Evolutionary conservation across 768 basidiomycete genomes (phyloP), one percentile per base, ranked within the genome.

Genomic region (Suillus lakei): DNA sequence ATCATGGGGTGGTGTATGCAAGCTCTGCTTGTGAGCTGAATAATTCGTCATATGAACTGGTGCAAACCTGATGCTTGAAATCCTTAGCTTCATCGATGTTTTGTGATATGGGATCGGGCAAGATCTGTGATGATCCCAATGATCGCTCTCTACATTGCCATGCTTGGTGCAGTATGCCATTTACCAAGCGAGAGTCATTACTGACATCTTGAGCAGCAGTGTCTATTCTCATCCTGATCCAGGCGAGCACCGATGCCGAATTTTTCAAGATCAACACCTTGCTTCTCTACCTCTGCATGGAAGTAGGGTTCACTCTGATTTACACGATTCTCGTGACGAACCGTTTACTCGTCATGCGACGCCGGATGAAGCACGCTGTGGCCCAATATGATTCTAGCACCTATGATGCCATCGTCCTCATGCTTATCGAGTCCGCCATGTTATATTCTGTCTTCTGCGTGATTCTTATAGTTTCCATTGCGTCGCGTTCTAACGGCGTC

Each of bases 351-450:
- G 12, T 61, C 21, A 32, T 70, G 34, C 74, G 77, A 26, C 46
- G 32, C 15, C 67, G 60, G 28, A 68, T 73, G 44, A 36, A 34
- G 39, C 58, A 41, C 28, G 26, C 18, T 18, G 28, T 59, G 26
- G 26, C 10, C 5, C 26, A 21, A 7, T 59, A 70, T n/a, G 32
- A 54, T 53, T 63, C 67, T 5, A 50, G 21, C 21, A 54, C 65
- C 23, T 79, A 78, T 62, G 67, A 74, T 21, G 68, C 64, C 5
- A 71, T 78, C 0, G 59, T 68, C 1, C 64, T 71, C 26, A 79
- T 81, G 73, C 60, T 80, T 26, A 65, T 82, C 65, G 80, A 83
- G 61, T 78, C 76, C 18, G 78, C 80, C 4, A 68, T 72, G 1
- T 58, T 76, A 13, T 79, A 79, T 60, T 59, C 75, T 1, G 54